phyloP scores from a whole-genome alignment of 768 basidiomycete species.

The Leccinum ochraceum region DNA sequence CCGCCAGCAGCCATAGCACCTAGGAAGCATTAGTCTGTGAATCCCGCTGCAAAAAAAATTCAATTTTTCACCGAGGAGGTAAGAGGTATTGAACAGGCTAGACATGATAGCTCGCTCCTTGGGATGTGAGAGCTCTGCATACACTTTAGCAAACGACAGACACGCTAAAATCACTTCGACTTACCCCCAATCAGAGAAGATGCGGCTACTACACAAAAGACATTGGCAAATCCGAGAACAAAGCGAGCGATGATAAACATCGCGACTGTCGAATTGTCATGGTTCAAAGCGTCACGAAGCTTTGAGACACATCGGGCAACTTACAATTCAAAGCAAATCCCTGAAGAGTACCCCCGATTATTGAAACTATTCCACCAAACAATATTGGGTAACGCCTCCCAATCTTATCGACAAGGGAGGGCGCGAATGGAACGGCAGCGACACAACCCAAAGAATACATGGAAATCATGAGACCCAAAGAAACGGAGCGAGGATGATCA shows the following conservation, averaged over 20 bases:
- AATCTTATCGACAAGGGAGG: not conserved
- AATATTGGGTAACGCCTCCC: constrained; percentile 25
- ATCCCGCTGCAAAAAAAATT: not conserved
- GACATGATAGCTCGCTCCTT: constrained; percentile 14
- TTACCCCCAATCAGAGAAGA: not conserved
- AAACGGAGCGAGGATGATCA: constrained; percentile 47
- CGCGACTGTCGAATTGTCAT: not conserved
- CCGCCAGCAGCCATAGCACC: not conserved
- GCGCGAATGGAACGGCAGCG: not conserved
- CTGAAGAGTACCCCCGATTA: constrained; percentile 5
- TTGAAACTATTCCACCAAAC: constrained; percentile 4
- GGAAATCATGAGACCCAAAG: not conserved
- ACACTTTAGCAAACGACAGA: not conserved
- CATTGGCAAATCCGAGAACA: not conserved
- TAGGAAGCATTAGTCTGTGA: not conserved
- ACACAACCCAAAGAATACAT: not conserved
- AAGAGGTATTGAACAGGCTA: constrained; percentile 2
- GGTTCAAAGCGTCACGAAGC: not conserved
- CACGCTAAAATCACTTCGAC: not conserved
- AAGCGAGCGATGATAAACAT: constrained; percentile 16
- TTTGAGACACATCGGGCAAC: not conserved
- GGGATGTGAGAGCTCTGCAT: constrained; percentile 18
- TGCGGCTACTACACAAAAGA: not conserved
- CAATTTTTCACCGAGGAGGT: not conserved
- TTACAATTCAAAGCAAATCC: constrained; percentile 7